These are phyloP conservation scores for Magnolia officinalis DNA, from an alignment of 164 flowering plant species.

Conservation along the genomic window DNA sequence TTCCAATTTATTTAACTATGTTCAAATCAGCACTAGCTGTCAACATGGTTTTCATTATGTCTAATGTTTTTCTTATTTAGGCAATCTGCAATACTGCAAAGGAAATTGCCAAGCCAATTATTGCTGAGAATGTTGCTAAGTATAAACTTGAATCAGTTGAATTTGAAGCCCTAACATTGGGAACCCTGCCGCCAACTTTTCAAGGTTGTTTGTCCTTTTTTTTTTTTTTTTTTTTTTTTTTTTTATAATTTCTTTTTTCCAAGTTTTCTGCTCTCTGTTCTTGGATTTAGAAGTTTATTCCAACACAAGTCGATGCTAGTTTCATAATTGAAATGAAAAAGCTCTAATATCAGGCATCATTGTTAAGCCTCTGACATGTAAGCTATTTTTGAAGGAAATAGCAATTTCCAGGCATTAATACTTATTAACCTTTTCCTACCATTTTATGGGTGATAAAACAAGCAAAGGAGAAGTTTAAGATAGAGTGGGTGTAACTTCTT, in stretches of 20 bases:
- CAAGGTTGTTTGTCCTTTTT: constrained; percentile 42
- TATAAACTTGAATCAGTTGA: constrained; percentile 92
- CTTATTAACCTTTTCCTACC: not conserved
- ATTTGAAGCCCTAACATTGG: constrained; percentile 77
- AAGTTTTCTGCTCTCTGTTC: not conserved
- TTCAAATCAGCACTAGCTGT: not conserved
- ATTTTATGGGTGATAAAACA: not conserved
- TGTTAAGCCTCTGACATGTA: no score
- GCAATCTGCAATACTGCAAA: constrained; percentile 88
- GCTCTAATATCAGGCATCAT: no score
- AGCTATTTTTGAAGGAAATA: no score
- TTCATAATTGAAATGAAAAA: no score
- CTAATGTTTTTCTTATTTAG: constrained; percentile 26
- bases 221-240: no score
- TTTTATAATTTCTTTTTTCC: no score
- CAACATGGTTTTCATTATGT: not conserved
- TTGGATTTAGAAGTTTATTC: not conserved
- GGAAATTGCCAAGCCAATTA: constrained; percentile 82
- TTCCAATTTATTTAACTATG: not conserved
- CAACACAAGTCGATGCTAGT: not conserved
- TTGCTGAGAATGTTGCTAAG: constrained; percentile 90
- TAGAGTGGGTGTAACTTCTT: not conserved
- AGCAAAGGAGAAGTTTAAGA: not conserved
- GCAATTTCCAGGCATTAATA: no score
- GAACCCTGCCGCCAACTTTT: constrained; percentile 89